Base-by-base conservation (phyloP, 2,329 filamentous ascomycete genomes). In the Botrytis paeoniae region DNA sequence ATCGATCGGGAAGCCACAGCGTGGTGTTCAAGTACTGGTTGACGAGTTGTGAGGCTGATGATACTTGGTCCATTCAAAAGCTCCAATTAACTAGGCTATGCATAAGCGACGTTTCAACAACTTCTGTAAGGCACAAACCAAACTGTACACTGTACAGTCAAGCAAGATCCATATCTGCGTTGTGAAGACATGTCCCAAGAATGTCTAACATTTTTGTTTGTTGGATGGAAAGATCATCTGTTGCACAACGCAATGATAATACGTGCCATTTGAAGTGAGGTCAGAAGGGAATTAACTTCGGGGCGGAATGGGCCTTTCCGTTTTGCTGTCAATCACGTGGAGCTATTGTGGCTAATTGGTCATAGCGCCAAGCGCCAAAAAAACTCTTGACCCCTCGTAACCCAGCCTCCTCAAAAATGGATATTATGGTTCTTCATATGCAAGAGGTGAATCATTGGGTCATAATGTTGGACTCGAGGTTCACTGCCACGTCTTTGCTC, bases 331-430 rank as follows among this genome's bases (percentile, higher is more conserved):
- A 68, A 68, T 68, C 65, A 68, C 65, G 65, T 68, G 65, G 48
- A 29, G 5, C 1, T 41, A 32, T 41, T 20, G 32, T 57, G 65
- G 35, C 16, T 57, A 32, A 57, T 29, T 68, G 64, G 48, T 41
- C 65, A n/a, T 16, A 57, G 65, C 35, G 65, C 35, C 35, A 41
- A 41, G 64, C 35, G 64, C 25, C 25, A 57, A 68, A 68, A 51
- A 57, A 57, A 29, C 25, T 32, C 16, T 32, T 41, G 45, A 66
- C 35, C 48, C 32, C 35, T 68, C 64, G 48, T 41, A 63, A 72
- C 65, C 62, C 71, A 73, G 71, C 71, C 71, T 43, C 71, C 71
- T 70, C 63, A 51, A 72, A 69, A 41, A 68, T 72, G 70, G 62
- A 69, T 61, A 61, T 61, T 9, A n/a, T 1, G 5, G 45, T 22